Evolutionary conservation across 345 rosid species (phyloP).

Genomic region (Turnera subulata): DNA sequence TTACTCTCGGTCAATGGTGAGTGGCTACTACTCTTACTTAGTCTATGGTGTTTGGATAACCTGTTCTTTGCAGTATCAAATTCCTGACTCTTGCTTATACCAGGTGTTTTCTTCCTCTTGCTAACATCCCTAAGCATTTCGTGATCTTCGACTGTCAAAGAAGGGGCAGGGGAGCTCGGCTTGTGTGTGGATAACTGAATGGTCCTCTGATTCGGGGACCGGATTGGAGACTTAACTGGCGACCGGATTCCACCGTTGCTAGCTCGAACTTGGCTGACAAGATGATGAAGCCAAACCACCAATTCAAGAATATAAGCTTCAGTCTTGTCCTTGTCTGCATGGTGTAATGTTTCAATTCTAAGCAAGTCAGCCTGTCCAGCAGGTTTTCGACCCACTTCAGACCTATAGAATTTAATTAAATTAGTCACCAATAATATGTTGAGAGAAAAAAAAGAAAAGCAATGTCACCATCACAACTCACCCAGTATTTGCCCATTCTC

Average conservation of each 20-base stretch:
- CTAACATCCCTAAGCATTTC: conserved; percentile 91
- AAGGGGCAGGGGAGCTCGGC: conserved; percentile 41
- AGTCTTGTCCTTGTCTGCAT: conserved; percentile 89
- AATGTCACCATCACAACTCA: conserved; percentile 25
- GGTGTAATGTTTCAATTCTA: conserved; percentile 89
- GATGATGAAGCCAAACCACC: conserved; percentile 91
- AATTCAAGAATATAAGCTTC: conserved; percentile 73
- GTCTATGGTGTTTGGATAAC: conserved; percentile 70
- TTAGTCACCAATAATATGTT: not conserved
- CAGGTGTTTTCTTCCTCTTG: conserved; percentile 78
- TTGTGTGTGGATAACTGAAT: conserved; percentile 42
- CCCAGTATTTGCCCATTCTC: conserved; percentile 99
- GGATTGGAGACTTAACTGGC: conserved; percentile 80
- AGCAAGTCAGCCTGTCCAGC: conserved; percentile 73
- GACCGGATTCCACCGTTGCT: conserved; percentile 65
- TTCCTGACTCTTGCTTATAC: conserved; percentile 97
- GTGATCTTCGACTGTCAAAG: conserved; percentile 72
- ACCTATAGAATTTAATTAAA: conserved; percentile 36
- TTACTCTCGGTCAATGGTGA: conserved; percentile 55
- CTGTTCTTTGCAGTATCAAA: conserved; percentile 59
- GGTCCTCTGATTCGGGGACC: conserved; percentile 61
- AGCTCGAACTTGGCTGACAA: conserved; percentile 70
- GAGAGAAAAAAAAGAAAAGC: conserved; percentile 11
- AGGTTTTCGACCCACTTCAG: conserved; percentile 66
- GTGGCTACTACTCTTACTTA: conserved; percentile 90